Percentiles rank a stretch among this genome's conserved stretches.
Evolutionary conservation across 2,329 filamentous ascomycete genomes (phyloP).

Genomic region (Plectosphaerella cucumerina): DNA sequence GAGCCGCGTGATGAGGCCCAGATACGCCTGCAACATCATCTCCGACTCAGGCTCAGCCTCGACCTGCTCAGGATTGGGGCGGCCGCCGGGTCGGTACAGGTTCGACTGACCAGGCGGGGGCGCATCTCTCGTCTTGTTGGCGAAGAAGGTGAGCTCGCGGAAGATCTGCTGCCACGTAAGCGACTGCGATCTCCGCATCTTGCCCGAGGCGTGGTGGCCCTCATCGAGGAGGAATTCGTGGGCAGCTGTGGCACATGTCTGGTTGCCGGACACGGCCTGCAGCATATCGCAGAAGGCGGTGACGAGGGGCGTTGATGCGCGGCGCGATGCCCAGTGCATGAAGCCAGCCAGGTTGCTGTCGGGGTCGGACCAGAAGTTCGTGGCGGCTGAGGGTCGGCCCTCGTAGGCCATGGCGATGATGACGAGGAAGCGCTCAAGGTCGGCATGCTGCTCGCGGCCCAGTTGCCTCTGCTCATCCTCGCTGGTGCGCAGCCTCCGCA

Average conservation of each 20-base stretch:
- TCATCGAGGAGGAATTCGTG: slow-evolving; percentile 91
- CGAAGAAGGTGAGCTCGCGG: slow-evolving; percentile 82
- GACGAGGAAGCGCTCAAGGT: slow-evolving; percentile 86
- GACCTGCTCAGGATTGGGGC: slow-evolving; percentile 61
- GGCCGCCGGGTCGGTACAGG: slow-evolving; percentile 49
- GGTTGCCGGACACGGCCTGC: slow-evolving; percentile 78
- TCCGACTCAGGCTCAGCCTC: slow-evolving; percentile 86
- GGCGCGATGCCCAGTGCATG: slow-evolving; percentile 91
- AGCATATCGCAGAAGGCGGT: slow-evolving; percentile 97
- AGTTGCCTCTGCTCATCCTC: slow-evolving; percentile 82
- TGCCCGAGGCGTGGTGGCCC: slow-evolving; percentile 65
- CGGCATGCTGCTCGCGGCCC: slow-evolving; percentile 63
- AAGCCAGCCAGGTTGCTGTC: slow-evolving; percentile 94
- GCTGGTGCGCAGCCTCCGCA: slow-evolving; percentile 79
- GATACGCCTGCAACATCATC: slow-evolving; percentile 95
- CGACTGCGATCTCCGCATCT: slow-evolving; percentile 76
- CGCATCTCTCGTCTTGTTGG: slow-evolving; percentile 71
- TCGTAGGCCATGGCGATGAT: slow-evolving; percentile 92
- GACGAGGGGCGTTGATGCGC: slow-evolving; percentile 92
- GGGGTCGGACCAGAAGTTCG: slow-evolving; percentile 86
- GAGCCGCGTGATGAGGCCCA: slow-evolving; percentile 81
- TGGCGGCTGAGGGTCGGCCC: slow-evolving; percentile 74
- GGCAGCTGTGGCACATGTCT: slow-evolving; percentile 76
- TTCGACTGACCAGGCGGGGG: slow-evolving; percentile 51
- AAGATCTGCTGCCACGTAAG: slow-evolving; percentile 94